Conservation (phyloP, 2,329 filamentous ascomycete genomes). For the Aureobasidium zeae region DNA sequence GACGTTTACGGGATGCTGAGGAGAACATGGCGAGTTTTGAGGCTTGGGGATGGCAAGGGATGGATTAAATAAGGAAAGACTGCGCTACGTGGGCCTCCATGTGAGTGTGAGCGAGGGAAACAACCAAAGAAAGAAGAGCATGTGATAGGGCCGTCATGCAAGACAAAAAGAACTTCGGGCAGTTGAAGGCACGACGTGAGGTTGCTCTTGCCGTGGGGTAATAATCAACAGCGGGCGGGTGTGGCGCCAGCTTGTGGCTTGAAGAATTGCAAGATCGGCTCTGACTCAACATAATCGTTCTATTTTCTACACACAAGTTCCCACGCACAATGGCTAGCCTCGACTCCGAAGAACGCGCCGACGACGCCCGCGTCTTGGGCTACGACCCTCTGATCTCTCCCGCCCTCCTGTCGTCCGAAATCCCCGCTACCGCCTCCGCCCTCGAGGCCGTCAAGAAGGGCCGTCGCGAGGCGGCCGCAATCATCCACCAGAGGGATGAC, state of each 20-base stretch:
- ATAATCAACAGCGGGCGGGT: too few relatives aligned
- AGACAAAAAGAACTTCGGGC: too few relatives aligned
- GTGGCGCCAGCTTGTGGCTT: too few relatives aligned
- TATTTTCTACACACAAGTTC: too few relatives aligned
- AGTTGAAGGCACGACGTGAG: too few relatives aligned
- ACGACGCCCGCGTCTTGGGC: constrained; percentile 54
- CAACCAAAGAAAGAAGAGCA: neutral
- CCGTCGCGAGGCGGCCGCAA: constrained; percentile 58
- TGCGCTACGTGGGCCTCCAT: constrained; percentile 8
- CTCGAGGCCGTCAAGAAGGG: constrained; percentile 62
- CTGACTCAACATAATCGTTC: too few relatives aligned
- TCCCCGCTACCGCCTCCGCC: constrained; percentile 55
- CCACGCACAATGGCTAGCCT: constrained; percentile 6
- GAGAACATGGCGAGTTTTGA: constrained; percentile 11
- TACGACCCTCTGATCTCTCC: constrained; percentile 91
- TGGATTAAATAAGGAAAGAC: neutral
- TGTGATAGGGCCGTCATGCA: too few relatives aligned
- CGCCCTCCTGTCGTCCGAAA: constrained; percentile 74
- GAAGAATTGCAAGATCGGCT: too few relatives aligned
- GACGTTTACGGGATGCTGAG: constrained; percentile 11
- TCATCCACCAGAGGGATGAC: constrained; percentile 72
- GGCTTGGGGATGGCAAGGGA: neutral
- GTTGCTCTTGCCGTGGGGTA: too few relatives aligned
- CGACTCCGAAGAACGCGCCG: constrained; percentile 10
- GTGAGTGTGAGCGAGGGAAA: neutral